Conservation (phyloP, 2,329 filamentous ascomycete genomes). For the Fusarium avenaceum region DNA sequence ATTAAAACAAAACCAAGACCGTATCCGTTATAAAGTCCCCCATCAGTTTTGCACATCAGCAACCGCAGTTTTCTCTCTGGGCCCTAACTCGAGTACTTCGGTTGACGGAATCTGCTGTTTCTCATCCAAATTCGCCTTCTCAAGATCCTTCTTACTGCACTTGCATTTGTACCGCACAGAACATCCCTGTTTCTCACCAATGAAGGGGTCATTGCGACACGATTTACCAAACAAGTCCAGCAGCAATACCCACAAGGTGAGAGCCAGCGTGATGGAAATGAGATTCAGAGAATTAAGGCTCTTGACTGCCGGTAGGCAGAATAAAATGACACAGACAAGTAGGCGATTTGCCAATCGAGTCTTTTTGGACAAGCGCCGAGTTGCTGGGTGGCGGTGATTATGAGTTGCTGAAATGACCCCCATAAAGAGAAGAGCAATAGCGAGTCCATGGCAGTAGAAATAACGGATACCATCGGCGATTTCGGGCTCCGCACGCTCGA, state of each 20-base stretch:
- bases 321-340: constrained; percentile 63
- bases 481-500: constrained; percentile 62
- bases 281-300: constrained; percentile 61
- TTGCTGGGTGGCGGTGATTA: constrained; percentile 65
- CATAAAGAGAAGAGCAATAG: constrained; percentile 67
- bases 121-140: constrained; percentile 47
- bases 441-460: constrained; percentile 75
- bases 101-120: constrained; percentile 48
- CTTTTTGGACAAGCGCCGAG: constrained; percentile 63
- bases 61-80: constrained; percentile 46
- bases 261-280: constrained; percentile 59
- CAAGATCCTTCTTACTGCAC: constrained; percentile 57
- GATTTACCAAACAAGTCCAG: constrained; percentile 66
- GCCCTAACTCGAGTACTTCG: constrained; percentile 43
- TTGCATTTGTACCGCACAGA: constrained; percentile 58
- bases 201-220: constrained; percentile 60
- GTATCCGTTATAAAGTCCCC: no score
- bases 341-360: constrained; percentile 66
- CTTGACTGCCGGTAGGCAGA: constrained; percentile 67
- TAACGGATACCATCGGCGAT: constrained; percentile 68
- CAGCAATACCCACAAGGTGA: constrained; percentile 61
- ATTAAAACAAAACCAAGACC: not conserved
- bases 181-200: constrained; percentile 53
- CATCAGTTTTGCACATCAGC: constrained; percentile 40
- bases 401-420: constrained; percentile 67